A percentile compares a stretch with the other conserved stretches of the same genome.
Evolutionary conservation across 768 basidiomycete genomes (phyloP).

Genomic region (Leccinum barrowsii): DNA sequence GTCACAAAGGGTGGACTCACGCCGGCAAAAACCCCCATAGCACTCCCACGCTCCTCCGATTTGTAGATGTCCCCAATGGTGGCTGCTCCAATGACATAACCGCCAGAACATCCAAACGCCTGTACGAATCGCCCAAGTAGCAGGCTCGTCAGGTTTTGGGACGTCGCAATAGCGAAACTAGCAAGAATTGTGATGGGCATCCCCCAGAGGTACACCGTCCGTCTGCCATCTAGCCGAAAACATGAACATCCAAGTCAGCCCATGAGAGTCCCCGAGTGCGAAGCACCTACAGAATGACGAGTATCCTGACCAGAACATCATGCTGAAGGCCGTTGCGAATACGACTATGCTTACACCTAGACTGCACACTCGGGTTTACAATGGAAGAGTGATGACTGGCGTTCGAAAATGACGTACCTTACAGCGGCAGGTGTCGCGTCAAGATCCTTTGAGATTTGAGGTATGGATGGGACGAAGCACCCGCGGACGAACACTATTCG

Average conservation of each 20-base stretch:
- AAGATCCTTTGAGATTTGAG: constrained; percentile 66
- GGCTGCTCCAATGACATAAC: constrained; percentile 52
- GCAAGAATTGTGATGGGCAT: constrained; percentile 58
- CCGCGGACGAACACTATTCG: constrained; percentile 61
- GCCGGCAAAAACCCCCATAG: constrained; percentile 56
- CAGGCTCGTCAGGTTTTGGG: constrained; percentile 40
- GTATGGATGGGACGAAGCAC: constrained; percentile 71
- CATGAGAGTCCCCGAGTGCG: not conserved
- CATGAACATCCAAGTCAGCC: not conserved
- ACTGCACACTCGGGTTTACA: constrained; percentile 41
- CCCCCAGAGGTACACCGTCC: constrained; percentile 53
- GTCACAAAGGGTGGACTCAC: constrained; percentile 29
- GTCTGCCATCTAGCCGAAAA: constrained; percentile 53
- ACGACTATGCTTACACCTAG: constrained; percentile 18
- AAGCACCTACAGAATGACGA: constrained; percentile 44
- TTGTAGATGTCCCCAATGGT: constrained; percentile 66
- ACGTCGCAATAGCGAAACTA: constrained; percentile 55
- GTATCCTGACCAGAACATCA: constrained; percentile 51
- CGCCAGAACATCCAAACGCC: constrained; percentile 59
- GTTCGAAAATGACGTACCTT: constrained; percentile 36
- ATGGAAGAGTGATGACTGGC: constrained; percentile 26
- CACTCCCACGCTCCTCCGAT: constrained; percentile 57
- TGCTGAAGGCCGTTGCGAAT: constrained; percentile 42
- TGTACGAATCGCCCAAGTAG: constrained; percentile 65
- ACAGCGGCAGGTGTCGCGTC: constrained; percentile 52